phyloP scores from a whole-genome alignment of 306 rosid genomes.

The Quercus variabilis region DNA sequence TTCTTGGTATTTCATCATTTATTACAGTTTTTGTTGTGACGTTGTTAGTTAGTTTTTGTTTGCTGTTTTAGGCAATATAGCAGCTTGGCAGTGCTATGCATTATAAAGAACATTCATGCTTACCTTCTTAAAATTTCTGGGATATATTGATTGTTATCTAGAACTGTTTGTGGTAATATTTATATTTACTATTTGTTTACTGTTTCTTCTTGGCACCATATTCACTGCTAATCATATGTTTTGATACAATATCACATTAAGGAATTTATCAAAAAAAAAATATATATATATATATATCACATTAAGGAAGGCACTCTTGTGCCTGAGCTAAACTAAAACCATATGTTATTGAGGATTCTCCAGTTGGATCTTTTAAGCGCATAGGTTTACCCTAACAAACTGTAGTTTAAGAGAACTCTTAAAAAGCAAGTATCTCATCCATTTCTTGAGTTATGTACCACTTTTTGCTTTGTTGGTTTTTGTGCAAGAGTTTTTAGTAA shows the following conservation, averaged over 20 bases:
- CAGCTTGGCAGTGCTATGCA: neutral
- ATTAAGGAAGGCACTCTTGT: neutral
- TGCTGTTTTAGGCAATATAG: neutral
- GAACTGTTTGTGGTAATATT: neutral
- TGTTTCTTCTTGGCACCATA: neutral
- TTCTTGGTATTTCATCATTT: neutral
- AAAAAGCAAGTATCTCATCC: neutral
- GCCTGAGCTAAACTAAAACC: neutral
- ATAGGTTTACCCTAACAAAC: neutral
- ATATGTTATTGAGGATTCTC: neutral
- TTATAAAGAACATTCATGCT: neutral
- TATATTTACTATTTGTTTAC: neutral
- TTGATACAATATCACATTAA: neutral
- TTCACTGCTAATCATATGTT: neutral
- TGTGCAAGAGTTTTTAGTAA: neutral
- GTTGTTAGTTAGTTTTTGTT: neutral
- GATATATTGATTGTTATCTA: neutral
- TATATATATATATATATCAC: too few relatives aligned
- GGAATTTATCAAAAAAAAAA: neutral
- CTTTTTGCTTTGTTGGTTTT: neutral
- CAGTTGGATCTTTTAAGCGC: neutral
- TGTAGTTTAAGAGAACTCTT: neutral
- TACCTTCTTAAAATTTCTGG: slow-evolving; percentile 5
- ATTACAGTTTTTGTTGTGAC: neutral
- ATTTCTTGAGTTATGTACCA: neutral